These are phyloP conservation scores for Gigaspora rosea DNA, from an alignment of 192 early-diverging fungal species.

Conservation along the genomic window DNA sequence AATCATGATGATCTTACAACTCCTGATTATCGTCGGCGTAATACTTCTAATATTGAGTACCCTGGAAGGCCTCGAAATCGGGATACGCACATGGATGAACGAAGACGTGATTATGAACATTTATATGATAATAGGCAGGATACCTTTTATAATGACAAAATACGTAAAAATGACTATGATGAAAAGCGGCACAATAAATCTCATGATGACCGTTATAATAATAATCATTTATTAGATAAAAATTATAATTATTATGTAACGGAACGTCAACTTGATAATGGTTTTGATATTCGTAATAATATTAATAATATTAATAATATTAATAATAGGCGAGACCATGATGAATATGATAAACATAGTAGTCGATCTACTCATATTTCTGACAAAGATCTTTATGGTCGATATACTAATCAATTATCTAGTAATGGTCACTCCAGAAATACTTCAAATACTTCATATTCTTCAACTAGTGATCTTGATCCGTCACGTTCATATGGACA, in stretches of 20 bases:
- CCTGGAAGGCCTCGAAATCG: not conserved
- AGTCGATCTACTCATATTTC: not conserved
- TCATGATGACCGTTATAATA: not conserved
- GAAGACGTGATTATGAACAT: slow-evolving; percentile 1
- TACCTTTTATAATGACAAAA: not conserved
- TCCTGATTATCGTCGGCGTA: not conserved
- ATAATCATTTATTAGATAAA: too few relatives aligned
- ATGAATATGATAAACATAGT: not conserved
- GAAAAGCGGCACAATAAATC: not conserved
- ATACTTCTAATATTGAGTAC: not conserved
- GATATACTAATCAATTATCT: not conserved
- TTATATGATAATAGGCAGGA: not conserved
- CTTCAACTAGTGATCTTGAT: slow-evolving; percentile 5
- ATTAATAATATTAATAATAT: too few relatives aligned
- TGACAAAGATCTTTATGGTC: slow-evolving; percentile 10
- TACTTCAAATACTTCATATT: slow-evolving; percentile 14
- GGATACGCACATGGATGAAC: not conserved
- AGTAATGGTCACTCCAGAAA: slow-evolving; percentile 8
- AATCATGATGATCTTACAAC: not conserved
- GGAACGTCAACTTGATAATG: not conserved
- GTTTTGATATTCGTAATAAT: not conserved
- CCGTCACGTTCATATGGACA: not conserved
- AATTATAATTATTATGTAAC: not conserved
- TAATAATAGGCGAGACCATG: not conserved
- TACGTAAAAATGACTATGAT: not conserved